Conservation (phyloP, 2,329 filamentous ascomycete species). For the Hypoxylon sp. region DNA sequence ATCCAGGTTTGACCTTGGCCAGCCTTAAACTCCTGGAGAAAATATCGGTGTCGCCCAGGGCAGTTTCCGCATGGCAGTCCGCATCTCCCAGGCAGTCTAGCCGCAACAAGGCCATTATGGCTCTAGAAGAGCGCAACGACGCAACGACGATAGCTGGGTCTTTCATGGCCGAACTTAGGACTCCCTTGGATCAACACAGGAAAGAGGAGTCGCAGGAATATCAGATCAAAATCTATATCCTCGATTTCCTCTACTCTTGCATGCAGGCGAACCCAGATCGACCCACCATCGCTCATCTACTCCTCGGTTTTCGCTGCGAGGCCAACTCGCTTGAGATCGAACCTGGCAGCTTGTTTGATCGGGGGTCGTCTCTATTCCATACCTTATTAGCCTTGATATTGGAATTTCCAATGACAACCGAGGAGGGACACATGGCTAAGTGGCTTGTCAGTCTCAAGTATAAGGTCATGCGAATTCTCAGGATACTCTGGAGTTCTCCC, state of each 20-base stretch:
- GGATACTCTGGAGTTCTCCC: constrained; percentile 86
- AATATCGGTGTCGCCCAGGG: constrained; percentile 85
- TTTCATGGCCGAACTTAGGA: constrained; percentile 77
- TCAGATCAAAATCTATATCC: constrained; percentile 84
- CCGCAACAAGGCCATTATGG: constrained; percentile 87
- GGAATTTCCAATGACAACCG: constrained; percentile 75
- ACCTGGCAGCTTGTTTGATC: constrained; percentile 78
- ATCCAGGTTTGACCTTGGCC: constrained; percentile 83
- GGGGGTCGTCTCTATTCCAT: constrained; percentile 85
- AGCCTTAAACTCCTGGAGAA: constrained; percentile 88
- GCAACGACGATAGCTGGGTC: constrained; percentile 83
- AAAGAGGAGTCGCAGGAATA: constrained; percentile 80
- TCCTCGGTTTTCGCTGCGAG: constrained; percentile 88
- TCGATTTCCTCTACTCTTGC: constrained; percentile 88
- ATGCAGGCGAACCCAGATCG: constrained; percentile 80
- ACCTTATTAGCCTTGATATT: constrained; percentile 80
- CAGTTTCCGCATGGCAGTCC: constrained; percentile 78
- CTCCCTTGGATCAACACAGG: constrained; percentile 79
- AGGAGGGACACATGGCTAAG: constrained; percentile 70
- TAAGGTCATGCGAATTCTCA: constrained; percentile 79
- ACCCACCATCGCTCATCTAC: constrained; percentile 89
- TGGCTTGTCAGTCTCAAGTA: constrained; percentile 80
- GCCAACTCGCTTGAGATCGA: constrained; percentile 78
- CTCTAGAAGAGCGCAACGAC: constrained; percentile 86
- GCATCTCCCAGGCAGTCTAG: constrained; percentile 74